A percentile compares a stretch with the other conserved stretches of the same genome.
Evolutionary conservation across 1,284 basidiomycete genomes (phyloP).

Genomic region (Boletus hoseneyae): DNA sequence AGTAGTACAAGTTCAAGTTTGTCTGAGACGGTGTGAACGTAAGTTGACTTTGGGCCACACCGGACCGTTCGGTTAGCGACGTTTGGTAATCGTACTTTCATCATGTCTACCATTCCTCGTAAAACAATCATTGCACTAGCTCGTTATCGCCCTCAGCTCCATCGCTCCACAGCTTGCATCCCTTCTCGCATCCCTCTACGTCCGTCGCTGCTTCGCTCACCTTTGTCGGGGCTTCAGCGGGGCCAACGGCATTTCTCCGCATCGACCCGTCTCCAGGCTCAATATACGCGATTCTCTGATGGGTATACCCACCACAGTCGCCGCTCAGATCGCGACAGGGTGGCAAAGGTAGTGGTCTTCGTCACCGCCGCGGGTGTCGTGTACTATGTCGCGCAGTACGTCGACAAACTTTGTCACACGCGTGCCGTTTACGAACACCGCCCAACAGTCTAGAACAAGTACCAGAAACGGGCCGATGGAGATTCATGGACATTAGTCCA

Average conservation of each 20-base stretch:
- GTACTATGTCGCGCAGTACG: slow-evolving; percentile 32
- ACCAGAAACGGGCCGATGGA: slow-evolving; percentile 77
- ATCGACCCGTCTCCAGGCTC: slow-evolving; percentile 19
- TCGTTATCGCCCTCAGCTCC: not conserved
- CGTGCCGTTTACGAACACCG: not conserved
- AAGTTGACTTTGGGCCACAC: slow-evolving; percentile 30
- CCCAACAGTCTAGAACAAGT: slow-evolving; percentile 68
- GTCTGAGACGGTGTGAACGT: slow-evolving; percentile 20
- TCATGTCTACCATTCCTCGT: slow-evolving; percentile 11
- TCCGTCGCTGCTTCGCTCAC: not conserved
- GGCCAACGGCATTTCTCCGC: slow-evolving; percentile 21
- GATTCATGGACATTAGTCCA: slow-evolving; percentile 78
- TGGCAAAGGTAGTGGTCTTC: slow-evolving; percentile 20
- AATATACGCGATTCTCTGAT: slow-evolving; percentile 30
- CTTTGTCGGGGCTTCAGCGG: not conserved
- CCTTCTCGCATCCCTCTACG: not conserved
- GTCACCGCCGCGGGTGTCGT: slow-evolving; percentile 24
- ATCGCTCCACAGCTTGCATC: not conserved
- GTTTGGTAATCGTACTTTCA: too few species aligned
- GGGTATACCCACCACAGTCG: slow-evolving; percentile 6
- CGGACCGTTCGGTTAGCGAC: too few species aligned
- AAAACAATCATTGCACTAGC: slow-evolving; percentile 4
- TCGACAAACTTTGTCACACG: not conserved
- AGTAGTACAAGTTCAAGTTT: slow-evolving; percentile 26
- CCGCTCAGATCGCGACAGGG: slow-evolving; percentile 9